Base-by-base conservation (phyloP, 164 flowering plant species). In the Macadamia integrifolia region DNA sequence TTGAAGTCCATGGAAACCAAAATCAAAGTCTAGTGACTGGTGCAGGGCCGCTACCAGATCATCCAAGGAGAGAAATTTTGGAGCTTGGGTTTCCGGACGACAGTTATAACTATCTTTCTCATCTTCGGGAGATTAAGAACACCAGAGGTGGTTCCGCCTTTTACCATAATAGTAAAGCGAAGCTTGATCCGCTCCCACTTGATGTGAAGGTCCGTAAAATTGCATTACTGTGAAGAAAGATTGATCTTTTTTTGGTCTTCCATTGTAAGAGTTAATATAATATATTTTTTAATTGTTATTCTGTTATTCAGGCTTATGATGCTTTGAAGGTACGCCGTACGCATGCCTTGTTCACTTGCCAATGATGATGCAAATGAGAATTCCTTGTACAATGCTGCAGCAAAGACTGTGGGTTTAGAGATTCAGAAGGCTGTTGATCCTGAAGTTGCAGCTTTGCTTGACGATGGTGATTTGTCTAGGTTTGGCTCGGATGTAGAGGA, bases 71-170 rank as follows among this genome's bases (percentile, higher is more conserved):
- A 23, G 23, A 94, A 72, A 94, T 94, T 70, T 44, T 94, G 81
- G 96, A 90, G 76, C 74, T 94, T 48, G 99, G 98, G 69, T 82
- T 90, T 80, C 97, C 98, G 1, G 99, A 92, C 72, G 99, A 92
- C 67, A 97, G 99, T 6, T 23, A 94, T 66, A 92, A 94, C 67
- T 94, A 94, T 66, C 80, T 94, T 68, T 1, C 12, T 62, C 98
- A 92, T 74, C 40, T 94, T 77, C 79, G 96, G 55, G 99, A 94
- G 72, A 90, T 94, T 66, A 90, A 74, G 23, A 23, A 23, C 23
- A 23, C 23, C 23, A 0, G 23, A 23, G 23, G 23, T 23, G 23
- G 23, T 23, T 23, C 23, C 0, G 23, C 23, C 23, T 23, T 23
- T 23, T 23, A 23, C 23, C 23, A 23, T 23, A 23, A 23, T 23